These are phyloP conservation scores for Dioszegia hungarica DNA, from an alignment of 768 basidiomycete species.

Conservation along the genomic window DNA sequence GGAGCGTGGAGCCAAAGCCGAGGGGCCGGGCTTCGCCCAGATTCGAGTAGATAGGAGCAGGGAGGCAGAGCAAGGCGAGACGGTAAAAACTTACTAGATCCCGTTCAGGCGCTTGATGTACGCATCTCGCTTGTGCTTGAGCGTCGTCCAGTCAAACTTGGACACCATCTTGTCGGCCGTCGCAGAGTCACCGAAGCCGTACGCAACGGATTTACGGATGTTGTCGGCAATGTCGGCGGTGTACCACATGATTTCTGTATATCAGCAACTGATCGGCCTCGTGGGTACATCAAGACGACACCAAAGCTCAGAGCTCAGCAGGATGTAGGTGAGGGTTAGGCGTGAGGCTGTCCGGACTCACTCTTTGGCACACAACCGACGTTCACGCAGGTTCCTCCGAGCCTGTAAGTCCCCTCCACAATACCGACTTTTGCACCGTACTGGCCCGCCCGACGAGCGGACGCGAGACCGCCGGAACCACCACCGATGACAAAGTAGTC, in stretches of 20 bases:
- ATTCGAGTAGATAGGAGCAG: no score
- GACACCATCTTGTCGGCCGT: conserved; percentile 52
- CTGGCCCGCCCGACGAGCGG: conserved; percentile 78
- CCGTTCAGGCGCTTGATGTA: conserved; percentile 85
- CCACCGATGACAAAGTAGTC: conserved; percentile 88
- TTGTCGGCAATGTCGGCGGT: conserved; percentile 65
- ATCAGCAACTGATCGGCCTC: conserved; percentile 51
- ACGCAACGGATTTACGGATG: conserved; percentile 64
- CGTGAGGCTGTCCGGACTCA: conserved; percentile 33
- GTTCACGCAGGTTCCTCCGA: conserved; percentile 97
- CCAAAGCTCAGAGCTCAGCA: no score
- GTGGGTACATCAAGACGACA: no score
- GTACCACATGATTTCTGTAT: conserved; percentile 60
- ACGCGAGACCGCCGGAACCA: conserved; percentile 87
- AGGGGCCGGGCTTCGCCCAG: no score
- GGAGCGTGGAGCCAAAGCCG: no score
- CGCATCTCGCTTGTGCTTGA: conserved; percentile 92
- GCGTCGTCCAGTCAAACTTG: conserved; percentile 75
- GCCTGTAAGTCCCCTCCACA: conserved; percentile 66
- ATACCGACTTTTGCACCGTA: conserved; percentile 93
- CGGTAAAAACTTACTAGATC: conserved; percentile 64
- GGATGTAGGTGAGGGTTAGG: no score
- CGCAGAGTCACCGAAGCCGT: conserved; percentile 54
- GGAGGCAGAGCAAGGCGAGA: no score
- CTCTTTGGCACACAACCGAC: conserved; percentile 99